These are phyloP conservation scores for Boletus huronensis DNA, from an alignment of 768 basidiomycete species.

Conservation along the genomic window DNA sequence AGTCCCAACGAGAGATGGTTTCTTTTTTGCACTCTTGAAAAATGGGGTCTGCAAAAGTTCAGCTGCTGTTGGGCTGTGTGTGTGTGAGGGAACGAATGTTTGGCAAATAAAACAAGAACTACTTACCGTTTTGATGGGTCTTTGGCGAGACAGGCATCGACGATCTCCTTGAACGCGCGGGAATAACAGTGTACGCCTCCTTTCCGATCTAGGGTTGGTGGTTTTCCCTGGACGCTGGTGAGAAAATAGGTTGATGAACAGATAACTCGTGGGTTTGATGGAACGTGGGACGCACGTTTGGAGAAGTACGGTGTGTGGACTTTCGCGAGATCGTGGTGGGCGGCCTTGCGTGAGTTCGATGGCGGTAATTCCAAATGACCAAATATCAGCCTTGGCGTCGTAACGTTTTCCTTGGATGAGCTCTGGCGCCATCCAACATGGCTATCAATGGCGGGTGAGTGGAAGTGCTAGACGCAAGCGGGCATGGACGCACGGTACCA, in stretches of 20 bases:
- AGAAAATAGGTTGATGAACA: not conserved
- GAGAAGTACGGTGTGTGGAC: constrained; percentile 68
- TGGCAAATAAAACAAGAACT: not conserved
- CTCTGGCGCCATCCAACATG: constrained; percentile 98
- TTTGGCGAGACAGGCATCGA: constrained; percentile 80
- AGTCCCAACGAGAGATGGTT: constrained; percentile 69
- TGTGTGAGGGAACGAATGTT: not conserved
- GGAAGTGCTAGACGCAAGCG: not conserved
- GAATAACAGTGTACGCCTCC: constrained; percentile 74
- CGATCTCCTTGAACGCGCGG: constrained; percentile 75
- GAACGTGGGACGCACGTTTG: constrained; percentile 52
- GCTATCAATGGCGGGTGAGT: constrained; percentile 38
- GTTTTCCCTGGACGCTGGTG: constrained; percentile 64
- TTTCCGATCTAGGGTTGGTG: constrained; percentile 74
- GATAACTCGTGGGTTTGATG: not conserved
- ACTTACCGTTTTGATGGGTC: constrained; percentile 72
- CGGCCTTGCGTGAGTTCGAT: constrained; percentile 85
- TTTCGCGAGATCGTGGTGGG: constrained; percentile 78
- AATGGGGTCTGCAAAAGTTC: constrained; percentile 76
- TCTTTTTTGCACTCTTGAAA: constrained; percentile 78
- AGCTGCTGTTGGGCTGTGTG: constrained; percentile 65
- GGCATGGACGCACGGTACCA: constrained; percentile 61
- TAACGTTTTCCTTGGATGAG: constrained; percentile 82
- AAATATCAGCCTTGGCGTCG: constrained; percentile 87
- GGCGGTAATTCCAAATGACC: constrained; percentile 96